These are phyloP conservation scores for Fusarium concolor DNA, from an alignment of 2,329 filamentous ascomycete genomes.

Conservation along the genomic window DNA sequence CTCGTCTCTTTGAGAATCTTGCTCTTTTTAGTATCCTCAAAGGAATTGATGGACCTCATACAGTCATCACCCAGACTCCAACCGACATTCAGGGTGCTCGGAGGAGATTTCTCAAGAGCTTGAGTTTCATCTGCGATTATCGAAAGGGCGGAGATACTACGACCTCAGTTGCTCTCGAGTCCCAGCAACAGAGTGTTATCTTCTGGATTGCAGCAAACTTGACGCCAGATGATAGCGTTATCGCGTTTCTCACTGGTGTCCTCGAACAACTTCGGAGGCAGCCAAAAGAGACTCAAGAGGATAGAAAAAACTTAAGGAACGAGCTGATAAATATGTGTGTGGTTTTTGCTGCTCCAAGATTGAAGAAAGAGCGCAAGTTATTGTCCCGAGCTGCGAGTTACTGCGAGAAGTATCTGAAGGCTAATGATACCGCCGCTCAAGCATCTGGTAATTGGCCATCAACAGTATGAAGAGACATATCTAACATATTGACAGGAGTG, in stretches of 20 bases:
- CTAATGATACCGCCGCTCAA: not conserved
- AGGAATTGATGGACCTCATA: slow-evolving; percentile 26
- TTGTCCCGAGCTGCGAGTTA: slow-evolving; percentile 22
- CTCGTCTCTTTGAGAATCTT: slow-evolving; percentile 40
- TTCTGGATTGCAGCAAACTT: slow-evolving; percentile 61
- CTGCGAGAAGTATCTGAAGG: slow-evolving; percentile 27
- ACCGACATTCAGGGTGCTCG: slow-evolving; percentile 9
- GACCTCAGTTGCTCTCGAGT: slow-evolving; percentile 59
- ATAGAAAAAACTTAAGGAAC: not conserved
- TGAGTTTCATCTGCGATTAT: slow-evolving; percentile 60
- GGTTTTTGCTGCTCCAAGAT: slow-evolving; percentile 37
- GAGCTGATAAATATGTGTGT: slow-evolving; percentile 12
- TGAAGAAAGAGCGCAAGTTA: slow-evolving; percentile 40
- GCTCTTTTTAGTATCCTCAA: slow-evolving; percentile 33
- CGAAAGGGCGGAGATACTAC: slow-evolving; percentile 58
- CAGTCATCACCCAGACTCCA: not conserved
- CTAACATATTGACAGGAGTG: slow-evolving; percentile 13
- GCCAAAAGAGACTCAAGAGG: not conserved
- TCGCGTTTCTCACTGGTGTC: slow-evolving; percentile 47
- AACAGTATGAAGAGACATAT: not conserved
- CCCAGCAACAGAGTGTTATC: slow-evolving; percentile 45
- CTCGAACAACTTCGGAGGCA: slow-evolving; percentile 35
- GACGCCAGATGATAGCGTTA: slow-evolving; percentile 32
- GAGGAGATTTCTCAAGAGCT: slow-evolving; percentile 52
- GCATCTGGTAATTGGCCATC: slow-evolving; percentile 3